Evolutionary conservation across 345 rosid genomes (phyloP), one percentile per base, ranked within the genome.

Genomic region (Eucalyptus pauciflora): DNA sequence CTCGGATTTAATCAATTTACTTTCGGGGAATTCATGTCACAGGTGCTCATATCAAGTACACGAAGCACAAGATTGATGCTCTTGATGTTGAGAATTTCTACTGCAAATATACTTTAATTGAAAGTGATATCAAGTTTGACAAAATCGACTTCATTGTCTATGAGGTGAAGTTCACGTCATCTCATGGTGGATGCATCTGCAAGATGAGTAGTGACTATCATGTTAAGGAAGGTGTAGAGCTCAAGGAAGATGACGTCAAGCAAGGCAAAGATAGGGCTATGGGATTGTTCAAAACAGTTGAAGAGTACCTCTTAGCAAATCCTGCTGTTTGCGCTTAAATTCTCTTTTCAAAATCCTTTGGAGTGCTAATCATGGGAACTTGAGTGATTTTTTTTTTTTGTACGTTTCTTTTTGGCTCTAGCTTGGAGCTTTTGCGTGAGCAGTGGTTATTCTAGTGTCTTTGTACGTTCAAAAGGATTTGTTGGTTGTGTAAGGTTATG

Each of bases 251-350:
- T 25, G 91, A 89, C 48, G 89, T 91, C 52, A 54, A 52, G 50
- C 52, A 52, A 15, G 88, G 90, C 3, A 89, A 86, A 37, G 86
- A 89, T 45, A 89, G 79, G 86, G 86, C 88, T 31, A 51, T 88
- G 50, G 93, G 92, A 17, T 50, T 92, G 46, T 89, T 51, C 86
- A 90, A 89, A 81, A 90, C 87, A 17, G 62, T 91, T 25, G 93
- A 90, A 56, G 91, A 87, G 5, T 91, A 91, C 89, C 89, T 90
- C 45, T 13, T 86, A 49, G 91, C 93, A 10, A 87, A 91, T 45
- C 91, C 91, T 64, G 87, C 76, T 18, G 87, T 64, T 24, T 91
- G 85, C 25, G 50, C 46, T 33, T 87, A 17, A 89, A 25, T 14
- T 52, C 13, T 37, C 50, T 33, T 58, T 37, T 48, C 49, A 62